Base-by-base conservation (phyloP, 1,139 yeast species). In the Trichomonascaceae sp. region DNA sequence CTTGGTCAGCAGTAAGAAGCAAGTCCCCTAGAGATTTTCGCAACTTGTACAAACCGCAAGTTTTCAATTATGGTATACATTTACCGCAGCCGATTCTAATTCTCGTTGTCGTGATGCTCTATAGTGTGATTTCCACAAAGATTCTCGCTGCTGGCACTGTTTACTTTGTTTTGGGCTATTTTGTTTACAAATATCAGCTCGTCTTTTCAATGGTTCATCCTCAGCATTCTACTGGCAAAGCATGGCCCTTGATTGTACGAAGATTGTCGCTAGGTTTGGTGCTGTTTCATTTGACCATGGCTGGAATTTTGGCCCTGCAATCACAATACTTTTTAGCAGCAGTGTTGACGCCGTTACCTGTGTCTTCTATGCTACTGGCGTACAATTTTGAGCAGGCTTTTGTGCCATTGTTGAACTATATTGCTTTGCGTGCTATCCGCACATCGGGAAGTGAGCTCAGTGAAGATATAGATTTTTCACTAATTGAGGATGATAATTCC, bases 221-320 rank as follows among this genome's bases (percentile, higher is more conserved):
- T 4, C 95, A 89, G 50, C 96, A 88, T 68, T 85, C 95, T 0
- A 88, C 95, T 0, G 96, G 96, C 3, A 84, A 84, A 63, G 91
- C 87, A 0, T 87, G 95, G 96, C 91, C 95, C 0, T 73, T 87
- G 57, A 84, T 88, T 2, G 83, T 84, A 67, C 77, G 95, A 59
- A 74, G 96, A 59, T 78, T 87, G 3, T 80, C 85, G 52, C 68
- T 86, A 49, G 96, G 96, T 0, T 68, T 87, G 45, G 69, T 85
- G 17, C 69, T 88, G 12, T 87, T 93, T 66, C 98, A 93, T 65
- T 70, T 91, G 55, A 88, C 96, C 15, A 89, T 90, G 89, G 90
- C 91, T 1, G 98, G 97, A 1, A 85, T 95, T 0, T 74, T 91
- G 56, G 93, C 87, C 1, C 82, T 88, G 62, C 83, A 81, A 60